Conservation (phyloP, 225 moss, liverwort and hornwort genomes). For the Pseudisothecium myosuroides region DNA sequence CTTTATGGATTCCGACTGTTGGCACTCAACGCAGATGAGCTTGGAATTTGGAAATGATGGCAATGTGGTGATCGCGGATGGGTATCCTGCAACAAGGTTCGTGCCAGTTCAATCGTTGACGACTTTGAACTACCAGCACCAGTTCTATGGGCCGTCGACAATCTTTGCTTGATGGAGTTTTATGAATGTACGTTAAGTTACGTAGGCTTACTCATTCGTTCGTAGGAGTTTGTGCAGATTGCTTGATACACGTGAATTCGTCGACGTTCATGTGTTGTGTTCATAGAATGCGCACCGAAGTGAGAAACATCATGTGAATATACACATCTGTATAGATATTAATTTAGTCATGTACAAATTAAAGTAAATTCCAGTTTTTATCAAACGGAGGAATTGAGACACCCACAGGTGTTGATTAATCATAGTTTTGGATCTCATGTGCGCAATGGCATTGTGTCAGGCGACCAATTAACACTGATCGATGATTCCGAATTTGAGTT, state of each 20-base stretch:
- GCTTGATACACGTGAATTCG: not conserved
- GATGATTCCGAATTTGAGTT: not conserved
- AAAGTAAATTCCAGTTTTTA: not conserved
- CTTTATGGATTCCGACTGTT: slow-evolving; percentile 4
- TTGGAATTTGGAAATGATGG: not conserved
- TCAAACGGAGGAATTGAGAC: not conserved
- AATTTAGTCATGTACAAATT: slow-evolving; percentile 2
- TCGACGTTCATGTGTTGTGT: slow-evolving; percentile 5
- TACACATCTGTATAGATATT: not conserved
- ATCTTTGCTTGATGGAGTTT: slow-evolving; percentile 10
- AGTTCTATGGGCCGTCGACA: not conserved
- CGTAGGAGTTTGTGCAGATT: slow-evolving; percentile 2
- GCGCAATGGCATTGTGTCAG: not conserved
- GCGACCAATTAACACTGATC: not conserved
- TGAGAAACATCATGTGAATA: slow-evolving; percentile 1
- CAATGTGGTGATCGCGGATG: not conserved
- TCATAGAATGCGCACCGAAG: not conserved
- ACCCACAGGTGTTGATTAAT: not conserved
- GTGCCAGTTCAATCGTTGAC: not conserved
- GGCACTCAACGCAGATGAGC: not conserved
- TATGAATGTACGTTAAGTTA: not conserved
- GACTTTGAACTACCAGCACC: not conserved
- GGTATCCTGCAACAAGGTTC: not conserved
- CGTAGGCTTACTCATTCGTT: not conserved
- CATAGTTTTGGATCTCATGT: not conserved